A percentile compares a stretch with the other conserved stretches of the same genome.
phyloP scores from a whole-genome alignment of 768 basidiomycete genomes.

The Suillus americanus region DNA sequence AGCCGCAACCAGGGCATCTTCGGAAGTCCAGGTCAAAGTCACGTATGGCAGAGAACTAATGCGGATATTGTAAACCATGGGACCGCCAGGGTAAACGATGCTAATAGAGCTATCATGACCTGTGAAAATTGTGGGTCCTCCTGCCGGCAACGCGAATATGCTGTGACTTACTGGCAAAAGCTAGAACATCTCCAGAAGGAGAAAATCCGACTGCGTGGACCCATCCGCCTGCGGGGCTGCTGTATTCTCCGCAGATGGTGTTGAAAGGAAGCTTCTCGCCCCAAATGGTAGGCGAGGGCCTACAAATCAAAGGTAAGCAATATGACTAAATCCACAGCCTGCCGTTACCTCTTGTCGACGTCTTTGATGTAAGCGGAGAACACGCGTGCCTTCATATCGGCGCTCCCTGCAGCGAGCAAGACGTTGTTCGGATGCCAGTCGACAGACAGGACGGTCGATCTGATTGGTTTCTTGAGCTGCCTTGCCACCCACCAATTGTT shows the following conservation, averaged over 20 bases:
- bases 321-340: background rate
- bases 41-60: constrained; percentile 79
- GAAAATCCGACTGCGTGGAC: constrained; percentile 96
- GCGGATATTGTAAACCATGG: constrained; percentile 70
- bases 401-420: constrained; percentile 92
- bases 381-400: constrained; percentile 96
- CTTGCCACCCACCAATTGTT: constrained; percentile 99
- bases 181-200: constrained; percentile 91
- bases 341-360: constrained; percentile 80
- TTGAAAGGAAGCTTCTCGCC: constrained; percentile 98
- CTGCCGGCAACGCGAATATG: background rate
- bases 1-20: constrained; percentile 82
- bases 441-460: constrained; percentile 89
- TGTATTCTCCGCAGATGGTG: constrained; percentile 93
- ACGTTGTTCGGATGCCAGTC: constrained; percentile 99
- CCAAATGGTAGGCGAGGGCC: constrained; percentile 90
- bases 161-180: constrained; percentile 78
- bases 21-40: constrained; percentile 83
- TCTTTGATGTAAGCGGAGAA: constrained; percentile 99
- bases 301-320: constrained; percentile 29
- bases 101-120: constrained; percentile 95
- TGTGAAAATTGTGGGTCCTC: constrained; percentile 31
- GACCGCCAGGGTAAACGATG: constrained; percentile 86
- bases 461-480: constrained; percentile 95
- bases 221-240: constrained; percentile 91